Conservation (phyloP, 2,329 filamentous ascomycete species). For the Clarireedia sp. region DNA sequence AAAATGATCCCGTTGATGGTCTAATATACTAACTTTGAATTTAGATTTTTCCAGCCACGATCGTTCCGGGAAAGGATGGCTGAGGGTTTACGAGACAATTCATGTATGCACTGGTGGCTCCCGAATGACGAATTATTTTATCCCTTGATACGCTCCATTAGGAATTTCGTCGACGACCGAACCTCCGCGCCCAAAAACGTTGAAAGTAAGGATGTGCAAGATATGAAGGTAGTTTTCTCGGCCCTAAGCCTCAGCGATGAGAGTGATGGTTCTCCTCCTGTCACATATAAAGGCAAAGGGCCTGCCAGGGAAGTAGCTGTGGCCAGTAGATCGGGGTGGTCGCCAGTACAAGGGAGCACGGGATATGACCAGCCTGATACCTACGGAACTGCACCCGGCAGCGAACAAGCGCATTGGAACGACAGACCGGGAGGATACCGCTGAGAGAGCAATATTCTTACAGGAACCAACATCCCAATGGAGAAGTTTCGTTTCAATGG, state of each 20-base stretch:
- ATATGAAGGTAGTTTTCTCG: conserved; percentile 67
- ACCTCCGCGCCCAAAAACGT: conserved; percentile 51
- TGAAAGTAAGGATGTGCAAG: conserved; percentile 58
- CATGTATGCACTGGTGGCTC: conserved; percentile 80
- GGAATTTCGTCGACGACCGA: conserved; percentile 73
- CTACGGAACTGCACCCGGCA: conserved; percentile 2
- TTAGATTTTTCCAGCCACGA: conserved; percentile 74
- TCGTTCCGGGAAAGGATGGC: conserved; percentile 69
- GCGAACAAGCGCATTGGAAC: background rate
- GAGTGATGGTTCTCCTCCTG: conserved; percentile 10
- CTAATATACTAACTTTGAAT: background rate
- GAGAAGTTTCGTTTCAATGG: no score
- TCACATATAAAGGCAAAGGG: conserved; percentile 8
- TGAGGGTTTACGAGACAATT: conserved; percentile 62
- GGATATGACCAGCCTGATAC: conserved; percentile 3
- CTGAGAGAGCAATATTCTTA: background rate
- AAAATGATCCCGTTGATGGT: background rate
- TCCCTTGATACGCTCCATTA: conserved; percentile 65
- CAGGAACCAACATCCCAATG: background rate
- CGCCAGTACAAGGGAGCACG: background rate
- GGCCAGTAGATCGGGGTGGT: conserved; percentile 10
- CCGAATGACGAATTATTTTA: conserved; percentile 71
- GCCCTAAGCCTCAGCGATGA: conserved; percentile 47
- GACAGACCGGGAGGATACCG: background rate
- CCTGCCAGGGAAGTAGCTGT: conserved; percentile 7